Evolutionary conservation across 345 rosid genomes (phyloP), one percentile per base, ranked within the genome.

Genomic region (Ricinus communis): DNA sequence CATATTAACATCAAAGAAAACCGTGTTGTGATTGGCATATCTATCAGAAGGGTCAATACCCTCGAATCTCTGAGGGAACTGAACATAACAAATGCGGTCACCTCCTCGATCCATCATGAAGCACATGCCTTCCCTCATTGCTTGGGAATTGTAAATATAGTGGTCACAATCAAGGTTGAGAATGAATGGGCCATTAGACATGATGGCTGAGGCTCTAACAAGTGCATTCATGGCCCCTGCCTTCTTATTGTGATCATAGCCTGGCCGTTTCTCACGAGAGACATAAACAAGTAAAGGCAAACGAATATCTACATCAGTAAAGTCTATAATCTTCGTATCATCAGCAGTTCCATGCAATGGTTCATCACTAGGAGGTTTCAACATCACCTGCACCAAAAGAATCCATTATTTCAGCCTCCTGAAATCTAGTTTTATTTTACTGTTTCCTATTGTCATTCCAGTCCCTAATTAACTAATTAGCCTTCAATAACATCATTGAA

Each of bases 41-140:
- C 98, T 83, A 85, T 94, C 98, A 2, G 98, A 94, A 1, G 98
- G 98, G 78, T 94, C 98, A 33, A 94, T 92, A 74, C 97, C 98
- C 85, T 94, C 98, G 64, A 94, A 94, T 80, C 98, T 82, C 78
- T 94, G 98, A 41, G 98, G 98, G 75, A 94, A 94, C 87, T 94
- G 98, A 33, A 94, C 91, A 63, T 94, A 94, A 82, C 97, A 90
- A 52, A 94, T 67, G 25, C 97, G 86, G 31, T 94, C 98, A 19
- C 98, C 98, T 31, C 98, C 98, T 79, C 98, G 78, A 71, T 94
- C 98, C 97, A 94, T 86, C 98, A 94, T 94, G 84, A 94, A 94
- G 80, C 98, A 94, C 97, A 94, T 94, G 53, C 98, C 98, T 85
- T 94, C 98, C 77, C 96, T 88, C 83, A 94, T 54, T 18, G 97